Evolutionary conservation across 2,329 filamentous ascomycete genomes (phyloP), one percentile per base, ranked within the genome.

Genomic region (Sclerotinia nivalis): DNA sequence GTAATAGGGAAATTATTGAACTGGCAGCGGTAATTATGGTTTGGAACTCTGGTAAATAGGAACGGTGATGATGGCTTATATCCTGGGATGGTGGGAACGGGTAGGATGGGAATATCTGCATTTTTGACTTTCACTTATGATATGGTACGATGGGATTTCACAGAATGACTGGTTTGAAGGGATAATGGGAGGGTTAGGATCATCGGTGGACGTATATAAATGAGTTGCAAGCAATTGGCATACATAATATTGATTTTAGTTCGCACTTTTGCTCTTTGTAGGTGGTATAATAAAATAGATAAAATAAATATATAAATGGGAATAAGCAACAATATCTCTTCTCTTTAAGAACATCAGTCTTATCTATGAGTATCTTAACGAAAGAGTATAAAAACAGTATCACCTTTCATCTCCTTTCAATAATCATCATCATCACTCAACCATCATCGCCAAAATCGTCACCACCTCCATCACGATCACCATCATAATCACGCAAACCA

Each of bases 11-110:
- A 49, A 20, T n/a, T 34, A 49, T 50, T 50, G 28, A 50, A 20
- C 22, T 50, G 45, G 25, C 28, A 34, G 43, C 28, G 43, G 43
- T 62, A 62, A 62, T 62, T 50, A 49, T 50, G 60, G 12, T 49
- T 50, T 28, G 31, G 20, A 49, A 62, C 47, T 62, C 49, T 49
- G 60, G 60, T 20, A 62, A 34, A 50, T 37, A n/a, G 20, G 60
- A 45, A 22, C 13, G 45, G 45, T 50, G 45, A 13, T 28, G 34
- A n/a, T 62, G 45, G 28, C 60, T 62, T 50, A 50, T 62, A 62
- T 22, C 28, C 34, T 62, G 45, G 60, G 45, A 34, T 13, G 43
- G 45, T 49, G 28, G 45, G 45, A 37, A 62, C 12, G 60, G 28
- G 22, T 18, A 18, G 37, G 56, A 62, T 34, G 60, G 28, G 13